Evolutionary conservation across 2,329 filamentous ascomycete species (phyloP).

Genomic region (Colletotrichum spinosum): DNA sequence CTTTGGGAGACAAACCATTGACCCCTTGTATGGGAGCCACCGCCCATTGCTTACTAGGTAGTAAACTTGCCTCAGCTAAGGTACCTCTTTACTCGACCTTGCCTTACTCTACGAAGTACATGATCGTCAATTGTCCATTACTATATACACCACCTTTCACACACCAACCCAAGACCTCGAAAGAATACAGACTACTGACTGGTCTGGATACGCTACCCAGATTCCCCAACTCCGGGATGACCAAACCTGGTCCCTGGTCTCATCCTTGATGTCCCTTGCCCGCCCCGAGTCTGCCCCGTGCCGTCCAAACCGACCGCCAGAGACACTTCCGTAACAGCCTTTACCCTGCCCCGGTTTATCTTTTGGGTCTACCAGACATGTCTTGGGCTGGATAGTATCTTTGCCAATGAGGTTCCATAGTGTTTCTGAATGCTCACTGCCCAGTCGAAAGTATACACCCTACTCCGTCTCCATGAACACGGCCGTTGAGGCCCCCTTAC

Average conservation of each 20-base stretch:
- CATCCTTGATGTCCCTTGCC: constrained; percentile 14
- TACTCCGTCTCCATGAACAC: constrained; percentile 11
- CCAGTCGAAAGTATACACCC: constrained; percentile 31
- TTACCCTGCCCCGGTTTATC: constrained; percentile 34
- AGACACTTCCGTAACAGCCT: constrained; percentile 30
- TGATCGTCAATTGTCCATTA: background rate
- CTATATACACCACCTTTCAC: constrained; percentile 21
- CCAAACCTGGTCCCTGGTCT: background rate
- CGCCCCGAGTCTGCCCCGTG: constrained; percentile 11
- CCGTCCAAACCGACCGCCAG: constrained; percentile 31
- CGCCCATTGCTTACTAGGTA: background rate
- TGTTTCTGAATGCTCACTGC: constrained; percentile 31
- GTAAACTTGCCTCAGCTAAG: background rate
- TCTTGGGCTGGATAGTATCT: constrained; percentile 30
- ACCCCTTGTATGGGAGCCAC: constrained; percentile 13
- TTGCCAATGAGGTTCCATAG: constrained; percentile 20
- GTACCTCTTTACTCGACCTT: constrained; percentile 6
- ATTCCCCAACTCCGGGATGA: constrained; percentile 33
- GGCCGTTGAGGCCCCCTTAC: constrained; percentile 28
- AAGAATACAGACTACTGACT: constrained; percentile 3
- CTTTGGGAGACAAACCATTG: constrained; percentile 5
- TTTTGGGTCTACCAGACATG: constrained; percentile 34
- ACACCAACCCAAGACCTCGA: constrained; percentile 9
- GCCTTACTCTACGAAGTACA: background rate
- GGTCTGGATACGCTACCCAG: constrained; percentile 18